phyloP scores from a whole-genome alignment of 106 monocot genomes.

The Apostasia shenzhenica region DNA sequence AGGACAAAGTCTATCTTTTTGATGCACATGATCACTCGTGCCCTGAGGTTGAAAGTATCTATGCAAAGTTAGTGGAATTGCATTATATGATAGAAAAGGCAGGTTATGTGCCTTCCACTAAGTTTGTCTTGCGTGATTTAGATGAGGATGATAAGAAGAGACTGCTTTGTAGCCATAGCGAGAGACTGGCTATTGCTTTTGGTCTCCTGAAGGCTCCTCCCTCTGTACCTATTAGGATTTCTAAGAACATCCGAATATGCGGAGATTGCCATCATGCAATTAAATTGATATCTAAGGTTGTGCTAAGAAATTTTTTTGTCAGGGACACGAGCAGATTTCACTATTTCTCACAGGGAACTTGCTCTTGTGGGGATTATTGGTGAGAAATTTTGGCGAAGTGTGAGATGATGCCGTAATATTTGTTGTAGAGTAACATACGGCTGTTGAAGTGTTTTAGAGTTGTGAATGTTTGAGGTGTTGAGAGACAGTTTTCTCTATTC shows the following conservation, averaged over 20 bases:
- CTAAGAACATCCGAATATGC: slow-evolving; percentile 37
- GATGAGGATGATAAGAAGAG: slow-evolving; percentile 35
- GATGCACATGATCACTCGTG: slow-evolving; percentile 36
- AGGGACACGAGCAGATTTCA: slow-evolving; percentile 42
- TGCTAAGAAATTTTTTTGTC: slow-evolving; percentile 18
- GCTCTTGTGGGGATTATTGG: slow-evolving; percentile 50
- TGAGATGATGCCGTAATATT: too few species aligned
- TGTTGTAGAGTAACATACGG: too few species aligned
- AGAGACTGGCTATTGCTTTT: slow-evolving; percentile 49
- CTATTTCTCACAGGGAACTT: slow-evolving; percentile 24
- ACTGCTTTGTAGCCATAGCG: slow-evolving; percentile 34
- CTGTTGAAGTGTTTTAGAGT: too few species aligned
- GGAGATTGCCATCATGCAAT: slow-evolving; percentile 34
- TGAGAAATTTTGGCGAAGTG: background rate
- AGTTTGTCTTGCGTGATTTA: slow-evolving; percentile 30
- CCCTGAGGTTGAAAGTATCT: slow-evolving; percentile 17
- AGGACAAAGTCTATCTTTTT: slow-evolving; percentile 29
- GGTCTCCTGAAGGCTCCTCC: slow-evolving; percentile 35
- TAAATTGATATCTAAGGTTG: slow-evolving; percentile 39
- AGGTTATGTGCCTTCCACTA: slow-evolving; percentile 32
- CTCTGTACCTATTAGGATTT: slow-evolving; percentile 30
- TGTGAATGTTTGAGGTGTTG: too few species aligned
- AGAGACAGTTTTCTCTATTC: too few species aligned
- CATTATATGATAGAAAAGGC: slow-evolving; percentile 15
- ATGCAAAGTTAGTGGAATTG: slow-evolving; percentile 17